These are phyloP conservation scores for Lasiodiplodia theobromae DNA, from an alignment of 2,329 filamentous ascomycete genomes.

Conservation along the genomic window DNA sequence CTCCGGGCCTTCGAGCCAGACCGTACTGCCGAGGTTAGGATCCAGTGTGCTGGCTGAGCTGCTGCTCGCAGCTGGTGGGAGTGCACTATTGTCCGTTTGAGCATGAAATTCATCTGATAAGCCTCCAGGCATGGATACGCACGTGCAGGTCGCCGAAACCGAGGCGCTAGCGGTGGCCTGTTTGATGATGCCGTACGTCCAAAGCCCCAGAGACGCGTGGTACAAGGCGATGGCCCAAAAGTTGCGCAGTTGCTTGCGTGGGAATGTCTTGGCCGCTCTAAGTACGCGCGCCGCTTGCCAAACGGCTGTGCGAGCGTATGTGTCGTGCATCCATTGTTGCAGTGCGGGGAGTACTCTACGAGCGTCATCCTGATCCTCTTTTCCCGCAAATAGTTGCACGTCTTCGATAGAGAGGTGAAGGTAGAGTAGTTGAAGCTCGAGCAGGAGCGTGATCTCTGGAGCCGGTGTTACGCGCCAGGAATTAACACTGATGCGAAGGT, in stretches of 20 bases:
- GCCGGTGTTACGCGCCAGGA: slow-evolving; percentile 24
- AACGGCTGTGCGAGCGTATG: slow-evolving; percentile 65
- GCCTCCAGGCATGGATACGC: slow-evolving; percentile 22
- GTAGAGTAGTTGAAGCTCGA: slow-evolving; percentile 66
- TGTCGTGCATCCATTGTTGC: slow-evolving; percentile 64
- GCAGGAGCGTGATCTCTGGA: slow-evolving; percentile 39
- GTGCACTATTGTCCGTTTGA: neutral
- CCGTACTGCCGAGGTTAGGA: slow-evolving; percentile 8
- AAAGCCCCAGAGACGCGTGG: slow-evolving; percentile 71
- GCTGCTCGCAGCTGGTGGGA: neutral
- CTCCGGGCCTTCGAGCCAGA: slow-evolving; percentile 65
- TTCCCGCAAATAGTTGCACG: slow-evolving; percentile 71
- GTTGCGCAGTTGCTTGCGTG: slow-evolving; percentile 63
- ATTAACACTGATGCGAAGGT: slow-evolving; percentile 57
- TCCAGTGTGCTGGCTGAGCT: neutral
- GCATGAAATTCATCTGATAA: neutral
- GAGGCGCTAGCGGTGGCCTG: neutral
- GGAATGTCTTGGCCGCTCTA: slow-evolving; percentile 62
- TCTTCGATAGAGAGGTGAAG: slow-evolving; percentile 70
- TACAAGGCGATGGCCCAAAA: slow-evolving; percentile 74
- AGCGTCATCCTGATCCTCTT: slow-evolving; percentile 71
- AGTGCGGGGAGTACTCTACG: slow-evolving; percentile 65
- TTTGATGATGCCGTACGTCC: slow-evolving; percentile 48
- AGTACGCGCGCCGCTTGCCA: slow-evolving; percentile 75
- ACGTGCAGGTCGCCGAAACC: slow-evolving; percentile 10